These are phyloP conservation scores for Salix dunnii DNA, from an alignment of 345 rosid genomes.

Conservation along the genomic window DNA sequence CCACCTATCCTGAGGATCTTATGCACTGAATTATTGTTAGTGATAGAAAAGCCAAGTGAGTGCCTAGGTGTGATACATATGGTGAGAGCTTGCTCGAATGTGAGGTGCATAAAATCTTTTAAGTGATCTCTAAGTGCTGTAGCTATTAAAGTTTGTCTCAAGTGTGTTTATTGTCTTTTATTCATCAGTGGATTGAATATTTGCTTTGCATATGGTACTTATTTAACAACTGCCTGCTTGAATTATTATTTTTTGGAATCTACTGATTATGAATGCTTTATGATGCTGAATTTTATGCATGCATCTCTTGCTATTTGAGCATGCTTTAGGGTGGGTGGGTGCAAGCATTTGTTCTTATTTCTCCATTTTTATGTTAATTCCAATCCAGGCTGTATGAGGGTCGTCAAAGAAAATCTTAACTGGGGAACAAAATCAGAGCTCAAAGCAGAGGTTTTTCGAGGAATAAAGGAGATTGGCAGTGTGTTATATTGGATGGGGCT, in stretches of 20 bases:
- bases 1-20: neutral
- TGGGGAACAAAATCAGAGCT: constrained; percentile 91
- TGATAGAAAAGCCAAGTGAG: neutral
- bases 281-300: neutral
- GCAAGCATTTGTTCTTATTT: neutral
- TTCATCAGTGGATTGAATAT: neutral
- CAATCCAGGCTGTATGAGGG: constrained; percentile 83
- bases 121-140: neutral
- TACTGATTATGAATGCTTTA: neutral
- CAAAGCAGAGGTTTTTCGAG: constrained; percentile 79
- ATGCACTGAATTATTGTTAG: neutral
- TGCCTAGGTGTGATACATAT: neutral
- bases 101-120: neutral
- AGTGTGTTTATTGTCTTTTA: neutral
- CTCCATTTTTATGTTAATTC: neutral
- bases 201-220: neutral
- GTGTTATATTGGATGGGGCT: constrained; percentile 89
- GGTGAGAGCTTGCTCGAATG: neutral
- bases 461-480: constrained; percentile 96
- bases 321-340: neutral
- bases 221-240: neutral
- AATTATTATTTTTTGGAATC: neutral
- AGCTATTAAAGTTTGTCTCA: neutral
- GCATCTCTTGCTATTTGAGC: neutral
- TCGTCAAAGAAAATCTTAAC: constrained; percentile 80